Base-by-base conservation (phyloP, 352 stramenopile species). In the Phytophthora nicotianae region DNA sequence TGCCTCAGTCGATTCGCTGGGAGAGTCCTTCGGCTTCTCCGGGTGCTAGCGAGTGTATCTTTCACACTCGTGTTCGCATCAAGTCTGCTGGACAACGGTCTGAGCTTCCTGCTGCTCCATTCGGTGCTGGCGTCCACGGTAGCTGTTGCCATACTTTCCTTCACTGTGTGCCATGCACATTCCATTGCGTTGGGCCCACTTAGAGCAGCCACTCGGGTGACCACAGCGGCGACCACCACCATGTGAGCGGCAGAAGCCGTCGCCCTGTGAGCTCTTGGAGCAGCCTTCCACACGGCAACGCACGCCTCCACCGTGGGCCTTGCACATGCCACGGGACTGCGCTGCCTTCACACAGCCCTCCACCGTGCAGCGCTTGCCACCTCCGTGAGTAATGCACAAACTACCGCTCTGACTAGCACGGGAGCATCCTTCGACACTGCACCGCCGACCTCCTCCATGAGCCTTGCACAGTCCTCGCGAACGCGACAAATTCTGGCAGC, bases 111-210 rank as follows among this genome's bases (percentile, higher is more conserved):
- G 52, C 41, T 66, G 32, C 55, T 73, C 62, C 50, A 65, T 75
- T 29, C 83, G 81, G 21, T 81, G 45, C 33, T 90, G 64, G 4
- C 84, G 70, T 2, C 84, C 84, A 49, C 84, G 80, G 45, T 93
- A 93, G 57, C 84, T 93, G 56, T 90, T 91, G 24, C 84, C 84
- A 40, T 94, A 94, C 46, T 84, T 86, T 19, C 85, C 85, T 54
- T 93, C 85, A 42, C 83, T 91, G 55, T 93, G 85, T 1, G 81
- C 83, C 85, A 93, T 93, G 73, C 84, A 93, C 81, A 91, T 91
- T 16, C 84, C 84, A 42, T 93, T 93, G 17, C 84, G 81, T 64
- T 93, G 84, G 2, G 84, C 84, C 84, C 84, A 93, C 59, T 93
- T 93, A 17, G 73, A 82, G 63, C 84, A 93, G 3, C 85, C 85